Conservation (phyloP, 2,329 filamentous ascomycete genomes). For the Talaromyces marneffei region DNA sequence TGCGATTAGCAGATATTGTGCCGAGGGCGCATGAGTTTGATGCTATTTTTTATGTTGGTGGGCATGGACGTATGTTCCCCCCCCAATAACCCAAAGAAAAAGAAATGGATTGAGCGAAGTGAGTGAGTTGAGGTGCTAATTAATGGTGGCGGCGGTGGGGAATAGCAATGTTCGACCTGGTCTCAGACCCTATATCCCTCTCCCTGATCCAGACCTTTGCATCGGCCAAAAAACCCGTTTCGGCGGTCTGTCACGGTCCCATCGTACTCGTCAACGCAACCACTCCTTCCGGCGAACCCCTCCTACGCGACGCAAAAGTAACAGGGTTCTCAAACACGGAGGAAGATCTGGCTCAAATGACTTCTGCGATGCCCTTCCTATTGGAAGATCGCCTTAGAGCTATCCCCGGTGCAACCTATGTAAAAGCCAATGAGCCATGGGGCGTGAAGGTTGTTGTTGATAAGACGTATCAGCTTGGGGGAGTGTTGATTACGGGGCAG, state of each 20-base stretch:
- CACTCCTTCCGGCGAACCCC: constrained; percentile 36
- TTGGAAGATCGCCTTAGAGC: constrained; percentile 42
- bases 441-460: constrained; percentile 40
- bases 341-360: constrained; percentile 39
- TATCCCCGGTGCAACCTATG: constrained; percentile 39
- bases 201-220: constrained; percentile 45
- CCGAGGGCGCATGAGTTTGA: constrained; percentile 57
- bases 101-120: too few relatives aligned
- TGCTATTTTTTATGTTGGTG: constrained; percentile 57
- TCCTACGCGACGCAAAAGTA: constrained; percentile 38
- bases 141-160: neutral
- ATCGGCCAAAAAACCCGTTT: constrained; percentile 44
- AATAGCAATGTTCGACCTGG: constrained; percentile 48
- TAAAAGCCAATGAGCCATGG: constrained; percentile 43
- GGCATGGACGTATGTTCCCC: constrained; percentile 48
- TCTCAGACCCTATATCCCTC: constrained; percentile 37
- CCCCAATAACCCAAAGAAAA: too few relatives aligned
- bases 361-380: constrained; percentile 42
- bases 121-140: too few relatives aligned
- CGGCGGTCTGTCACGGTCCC: constrained; percentile 47
- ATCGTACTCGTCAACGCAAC: constrained; percentile 43
- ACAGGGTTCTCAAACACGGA: constrained; percentile 47
- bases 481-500: constrained; percentile 44
- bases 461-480: constrained; percentile 23
- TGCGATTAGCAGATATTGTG: constrained; percentile 51